Evolutionary conservation across 306 rosid genomes (phyloP), one percentile per base, ranked within the genome.

Genomic region (Mimosa bimucronata): DNA sequence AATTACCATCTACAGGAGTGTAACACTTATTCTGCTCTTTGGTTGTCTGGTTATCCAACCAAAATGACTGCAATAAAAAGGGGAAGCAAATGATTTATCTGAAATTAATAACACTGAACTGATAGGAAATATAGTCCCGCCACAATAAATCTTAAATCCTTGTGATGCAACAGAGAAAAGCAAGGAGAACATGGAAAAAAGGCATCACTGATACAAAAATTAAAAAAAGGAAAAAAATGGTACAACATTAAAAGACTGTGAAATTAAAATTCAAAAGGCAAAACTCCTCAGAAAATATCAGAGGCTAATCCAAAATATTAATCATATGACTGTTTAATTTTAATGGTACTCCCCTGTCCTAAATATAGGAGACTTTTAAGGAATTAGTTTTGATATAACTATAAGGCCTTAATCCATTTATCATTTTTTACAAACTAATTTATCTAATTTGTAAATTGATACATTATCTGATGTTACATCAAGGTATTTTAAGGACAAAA

Each of bases 21-120:
- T 81, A 84, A 72, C 84, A 85, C 60, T 58, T 83, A 64, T 73
- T 80, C 82, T 81, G 81, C 74, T 83, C 93, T 66, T 85, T 85
- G 74, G 76, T 64, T 75, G 84, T 82, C 79, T 89, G 91, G 85
- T 90, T 89, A 83, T 96, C 98, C 85, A 93, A 88, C 99, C 97
- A 93, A 88, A 91, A 96, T 48, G 97, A 80, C 99, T 96, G 93
- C 92, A 87, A n/a, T 67, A 85, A 74, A 46, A 82, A 80, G 65
- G 62, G 58, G 66, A 57, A 15, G 57, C 23, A 42, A 62, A 41
- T 71, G 21, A 62, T 52, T 70, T 65, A 82, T 62, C 61, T 53
- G 29, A 78, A 28, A 77, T 42, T n/a, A 69, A 46, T 48, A 76
- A 81, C 64, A 76, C 48, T 16, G 62, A 72, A 29, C 25, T 31